phyloP scores from a whole-genome alignment of 331 rosid genomes.

The Spiraea crenata region DNA sequence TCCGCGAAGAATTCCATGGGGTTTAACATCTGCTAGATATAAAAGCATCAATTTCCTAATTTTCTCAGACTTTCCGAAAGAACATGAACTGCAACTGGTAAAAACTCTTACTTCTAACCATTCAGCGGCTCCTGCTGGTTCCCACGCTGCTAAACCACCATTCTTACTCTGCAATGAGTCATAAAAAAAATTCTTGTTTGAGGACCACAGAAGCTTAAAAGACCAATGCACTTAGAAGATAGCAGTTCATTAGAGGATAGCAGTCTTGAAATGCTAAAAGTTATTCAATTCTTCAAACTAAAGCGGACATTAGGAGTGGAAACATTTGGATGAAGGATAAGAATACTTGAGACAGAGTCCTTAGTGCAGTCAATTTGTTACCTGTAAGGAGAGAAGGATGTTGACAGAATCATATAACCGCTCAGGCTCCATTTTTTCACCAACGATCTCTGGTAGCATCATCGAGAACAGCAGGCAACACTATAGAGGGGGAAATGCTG shows the following conservation, averaged over 20 bases:
- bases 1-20: slow-evolving; percentile 64
- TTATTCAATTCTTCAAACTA: no score
- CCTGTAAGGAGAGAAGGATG: slow-evolving; percentile 38
- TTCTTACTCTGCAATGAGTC: slow-evolving; percentile 47
- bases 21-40: slow-evolving; percentile 45
- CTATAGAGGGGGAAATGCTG: slow-evolving; percentile 31
- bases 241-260: no score
- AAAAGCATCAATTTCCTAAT: not conserved
- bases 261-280: no score
- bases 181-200: not conserved
- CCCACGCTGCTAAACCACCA: slow-evolving; percentile 84
- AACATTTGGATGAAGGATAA: not conserved
- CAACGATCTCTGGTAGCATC: slow-evolving; percentile 33
- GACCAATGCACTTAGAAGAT: not conserved
- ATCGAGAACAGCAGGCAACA: slow-evolving; percentile 34
- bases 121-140: slow-evolving; percentile 60
- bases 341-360: not conserved
- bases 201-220: not conserved
- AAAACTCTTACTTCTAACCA: slow-evolving; percentile 70
- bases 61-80: no score
- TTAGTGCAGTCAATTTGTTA: slow-evolving; percentile 1
- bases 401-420: slow-evolving; percentile 34
- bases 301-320: no score
- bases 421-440: slow-evolving; percentile 36
- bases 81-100: no score